These are phyloP conservation scores for Psilocybe sp. DNA, from an alignment of 768 basidiomycete genomes.

Conservation along the genomic window DNA sequence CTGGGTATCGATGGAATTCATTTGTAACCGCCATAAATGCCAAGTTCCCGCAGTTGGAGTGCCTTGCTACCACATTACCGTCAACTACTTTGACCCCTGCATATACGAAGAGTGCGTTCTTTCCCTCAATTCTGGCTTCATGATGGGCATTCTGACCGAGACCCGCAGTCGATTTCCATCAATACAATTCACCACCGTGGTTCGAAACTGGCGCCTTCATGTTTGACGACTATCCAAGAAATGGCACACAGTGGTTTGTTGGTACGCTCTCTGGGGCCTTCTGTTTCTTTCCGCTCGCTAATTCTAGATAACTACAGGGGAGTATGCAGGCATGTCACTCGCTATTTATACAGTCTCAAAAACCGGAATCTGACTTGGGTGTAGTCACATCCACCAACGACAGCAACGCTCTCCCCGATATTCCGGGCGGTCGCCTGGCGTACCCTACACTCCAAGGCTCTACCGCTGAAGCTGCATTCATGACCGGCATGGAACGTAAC, in stretches of 20 bases:
- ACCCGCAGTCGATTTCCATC: constrained; percentile 45
- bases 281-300: too few species aligned
- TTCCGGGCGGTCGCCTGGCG: constrained; percentile 25
- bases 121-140: too few species aligned
- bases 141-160: neutral
- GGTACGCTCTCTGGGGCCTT: constrained; percentile 18
- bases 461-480: constrained; percentile 54
- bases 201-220: constrained; percentile 47
- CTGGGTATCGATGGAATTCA: constrained; percentile 27
- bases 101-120: constrained; percentile 31
- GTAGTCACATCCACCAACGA: constrained; percentile 31
- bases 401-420: constrained; percentile 22
- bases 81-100: constrained; percentile 39
- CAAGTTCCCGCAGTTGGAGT: constrained; percentile 31
- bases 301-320: constrained; percentile 16
- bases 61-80: constrained; percentile 45
- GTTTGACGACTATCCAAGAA: constrained; percentile 50
- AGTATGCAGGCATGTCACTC: constrained; percentile 43
- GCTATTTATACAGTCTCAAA: neutral
- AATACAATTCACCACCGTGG: constrained; percentile 46
- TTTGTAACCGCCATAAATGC: constrained; percentile 19
- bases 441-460: constrained; percentile 31
- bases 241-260: constrained; percentile 53
- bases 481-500: constrained; percentile 59
- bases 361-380: neutral